Percentiles rank a stretch among this genome's conserved stretches.
phyloP scores from a whole-genome alignment of 108 stramenopile species.

The Conticribra weissflogii region DNA sequence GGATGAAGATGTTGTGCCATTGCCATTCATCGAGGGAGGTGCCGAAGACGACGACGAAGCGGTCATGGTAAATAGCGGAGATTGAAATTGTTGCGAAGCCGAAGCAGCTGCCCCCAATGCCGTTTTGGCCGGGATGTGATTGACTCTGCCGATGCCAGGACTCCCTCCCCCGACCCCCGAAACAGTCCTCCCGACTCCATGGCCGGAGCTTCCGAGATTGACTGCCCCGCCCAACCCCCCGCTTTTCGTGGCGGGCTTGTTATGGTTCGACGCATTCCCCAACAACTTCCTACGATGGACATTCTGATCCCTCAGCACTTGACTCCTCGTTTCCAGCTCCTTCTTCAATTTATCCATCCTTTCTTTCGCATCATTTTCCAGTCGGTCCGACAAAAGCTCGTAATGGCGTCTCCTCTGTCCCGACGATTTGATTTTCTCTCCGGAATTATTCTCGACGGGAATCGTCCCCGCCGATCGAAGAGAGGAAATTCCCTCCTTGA shows the following conservation, averaged over 20 bases:
- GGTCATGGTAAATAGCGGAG: constrained; percentile 49
- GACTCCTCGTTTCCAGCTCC: constrained; percentile 68
- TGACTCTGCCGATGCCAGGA: not conserved
- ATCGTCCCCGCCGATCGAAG: constrained; percentile 31
- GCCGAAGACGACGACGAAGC: constrained; percentile 16
- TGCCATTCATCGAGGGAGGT: not conserved
- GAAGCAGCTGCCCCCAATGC: constrained; percentile 1
- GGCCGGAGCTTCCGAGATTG: not conserved
- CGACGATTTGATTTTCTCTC: constrained; percentile 14
- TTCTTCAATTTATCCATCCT: constrained; percentile 58
- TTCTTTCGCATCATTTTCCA: constrained; percentile 60
- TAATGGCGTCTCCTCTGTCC: constrained; percentile 68
- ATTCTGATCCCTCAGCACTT: constrained; percentile 75
- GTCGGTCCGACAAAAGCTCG: constrained; percentile 65
- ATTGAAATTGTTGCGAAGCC: constrained; percentile 40
- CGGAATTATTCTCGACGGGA: constrained; percentile 5
- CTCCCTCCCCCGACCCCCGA: not conserved
- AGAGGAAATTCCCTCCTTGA: constrained; percentile 52
- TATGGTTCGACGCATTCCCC: constrained; percentile 4
- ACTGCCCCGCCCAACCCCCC: no score
- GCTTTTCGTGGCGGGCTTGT: no score
- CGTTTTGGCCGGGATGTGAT: constrained; percentile 17
- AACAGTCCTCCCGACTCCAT: constrained; percentile 1
- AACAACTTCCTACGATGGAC: constrained; percentile 69
- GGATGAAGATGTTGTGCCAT: not conserved